Base-by-base conservation (phyloP, 83 land plant genomes). In the Picea mariana region DNA sequence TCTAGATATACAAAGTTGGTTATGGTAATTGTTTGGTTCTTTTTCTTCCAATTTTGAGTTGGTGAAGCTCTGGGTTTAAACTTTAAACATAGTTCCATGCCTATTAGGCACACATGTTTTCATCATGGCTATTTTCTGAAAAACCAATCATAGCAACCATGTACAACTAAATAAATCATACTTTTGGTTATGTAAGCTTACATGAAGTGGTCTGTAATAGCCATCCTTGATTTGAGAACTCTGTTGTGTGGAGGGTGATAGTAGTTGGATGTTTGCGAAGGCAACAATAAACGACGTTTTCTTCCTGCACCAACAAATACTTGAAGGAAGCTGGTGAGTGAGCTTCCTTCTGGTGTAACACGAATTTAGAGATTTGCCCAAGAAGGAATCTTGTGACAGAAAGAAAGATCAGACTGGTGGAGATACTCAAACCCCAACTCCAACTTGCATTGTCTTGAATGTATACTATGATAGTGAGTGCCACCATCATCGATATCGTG, bases 401-500 rank as follows among this genome's bases (percentile, higher is more conserved):
- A 31, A 34, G 38, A 34, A 80, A 9, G 82, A 86, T 86, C 23
- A 89, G 85, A 13, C 44, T 24, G 0, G 71, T 83, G 23, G 88
- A 87, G 3, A 91, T 72, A 9, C 83, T 89, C 60, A 87, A 86
- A 0, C 93, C 93, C 59, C 82, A 76, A 26, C 75, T 85, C 92
- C 91, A 92, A 34, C 94, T 92, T 2, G 72, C n/a, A 5, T 80
- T 82, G 42, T 83, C 87, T 80, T 87, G 87, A 24, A 91, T 83
- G 38, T 34, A 34, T 34, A 34, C 38, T 34, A 34, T 34, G 38
- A 34, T 34, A 34, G 38, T 2, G 3, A 84, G 17, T 2, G 92
- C 75, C 2, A 91, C 2, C 24, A 84, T 60, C 17, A 82, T 4
- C 0, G 92, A 85, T 2, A 89, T 0, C 9, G 79, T 81, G 1